Evolutionary conservation across 169 alveolate species (phyloP), one percentile per base, ranked within the genome.

Genomic region (Cryptosporidium viatorum): DNA sequence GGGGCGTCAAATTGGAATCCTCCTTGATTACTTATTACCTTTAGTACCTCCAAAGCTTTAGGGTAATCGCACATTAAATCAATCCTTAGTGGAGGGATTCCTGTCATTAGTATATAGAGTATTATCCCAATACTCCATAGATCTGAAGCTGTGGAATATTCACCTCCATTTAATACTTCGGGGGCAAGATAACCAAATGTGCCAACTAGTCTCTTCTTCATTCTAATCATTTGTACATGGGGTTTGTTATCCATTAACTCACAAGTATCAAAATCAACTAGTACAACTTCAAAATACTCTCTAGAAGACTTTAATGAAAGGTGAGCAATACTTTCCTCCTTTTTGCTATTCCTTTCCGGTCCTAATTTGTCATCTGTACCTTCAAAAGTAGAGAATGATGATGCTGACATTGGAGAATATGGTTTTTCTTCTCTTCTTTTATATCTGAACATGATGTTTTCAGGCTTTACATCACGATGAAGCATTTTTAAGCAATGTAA

Each of bases 81-180:
- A 96, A 96, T 96, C 35, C 97, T 94, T n/a, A 95, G 91, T 29
- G 98, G 98, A 6, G 98, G 97, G 16, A 95, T 92, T 1, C 98
- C 98, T 48, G 98, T 95, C 97, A 96, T 95, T 16, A 96, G 87
- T 52, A 96, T 96, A 85, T 94, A 96, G 26, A 96, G 93, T 37
- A 96, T 96, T 35, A 96, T 93, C 70, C 98, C 98, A 2, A 96
- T 94, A 50, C 96, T 92, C 98, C 98, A 96, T 92, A 96, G 85
- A 85, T 96, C 98, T 6, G 97, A 95, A 43, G 95, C 95, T 33
- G 95, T 60, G 16, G 98, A 84, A 85, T 93, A 93, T n/a, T 92
- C 97, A 74, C 94, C 95, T 31, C 96, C 96, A 75, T 93, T 92
- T 52, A 94, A 84, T 50, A 94, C 94, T 85, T 92, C 93, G 18